phyloP scores from a whole-genome alignment of 2,329 filamentous ascomycete genomes.

The Daldinia eschscholtzii region DNA sequence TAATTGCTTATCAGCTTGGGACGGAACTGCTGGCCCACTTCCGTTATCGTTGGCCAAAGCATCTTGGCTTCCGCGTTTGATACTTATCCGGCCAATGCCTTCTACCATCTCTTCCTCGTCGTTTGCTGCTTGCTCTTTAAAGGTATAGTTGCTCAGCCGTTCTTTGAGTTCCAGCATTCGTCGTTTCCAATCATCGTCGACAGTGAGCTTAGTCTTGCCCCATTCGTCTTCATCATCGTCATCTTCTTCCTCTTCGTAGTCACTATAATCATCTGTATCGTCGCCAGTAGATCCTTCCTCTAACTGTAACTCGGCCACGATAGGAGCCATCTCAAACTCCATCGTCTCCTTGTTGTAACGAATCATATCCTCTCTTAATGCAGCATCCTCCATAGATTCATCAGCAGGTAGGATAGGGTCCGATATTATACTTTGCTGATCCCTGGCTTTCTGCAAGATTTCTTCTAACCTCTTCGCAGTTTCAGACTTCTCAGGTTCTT shows the following conservation, averaged over 20 bases:
- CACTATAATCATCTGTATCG: constrained; percentile 65
- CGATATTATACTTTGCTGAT: constrained; percentile 64
- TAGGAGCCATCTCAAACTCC: constrained; percentile 86
- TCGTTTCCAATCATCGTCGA: constrained; percentile 79
- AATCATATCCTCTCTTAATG: constrained; percentile 87
- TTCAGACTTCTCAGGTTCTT: constrained; percentile 53
- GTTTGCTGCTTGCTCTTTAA: constrained; percentile 55
- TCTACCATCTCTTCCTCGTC: constrained; percentile 55
- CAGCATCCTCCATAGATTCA: constrained; percentile 84
- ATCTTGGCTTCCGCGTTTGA: constrained; percentile 49
- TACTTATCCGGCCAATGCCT: constrained; percentile 56
- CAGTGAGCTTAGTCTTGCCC: constrained; percentile 76
- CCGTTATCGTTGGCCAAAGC: constrained; percentile 47
- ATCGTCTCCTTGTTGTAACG: constrained; percentile 73
- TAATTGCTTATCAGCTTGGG: constrained; percentile 27
- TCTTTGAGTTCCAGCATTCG: constrained; percentile 89
- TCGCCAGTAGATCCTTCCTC: constrained; percentile 74
- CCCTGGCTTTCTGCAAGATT: constrained; percentile 68
- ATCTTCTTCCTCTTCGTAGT: constrained; percentile 65
- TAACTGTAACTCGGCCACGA: constrained; percentile 91
- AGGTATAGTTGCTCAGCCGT: constrained; percentile 63
- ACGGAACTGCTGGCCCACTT: constrained; percentile 43
- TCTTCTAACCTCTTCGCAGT: constrained; percentile 65
- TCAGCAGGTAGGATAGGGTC: constrained; percentile 75
- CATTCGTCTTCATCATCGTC: constrained; percentile 75